Percentiles rank a stretch among this genome's conserved stretches.
Conservation (phyloP, 306 rosid genomes). For the Calophaca sinica region DNA sequence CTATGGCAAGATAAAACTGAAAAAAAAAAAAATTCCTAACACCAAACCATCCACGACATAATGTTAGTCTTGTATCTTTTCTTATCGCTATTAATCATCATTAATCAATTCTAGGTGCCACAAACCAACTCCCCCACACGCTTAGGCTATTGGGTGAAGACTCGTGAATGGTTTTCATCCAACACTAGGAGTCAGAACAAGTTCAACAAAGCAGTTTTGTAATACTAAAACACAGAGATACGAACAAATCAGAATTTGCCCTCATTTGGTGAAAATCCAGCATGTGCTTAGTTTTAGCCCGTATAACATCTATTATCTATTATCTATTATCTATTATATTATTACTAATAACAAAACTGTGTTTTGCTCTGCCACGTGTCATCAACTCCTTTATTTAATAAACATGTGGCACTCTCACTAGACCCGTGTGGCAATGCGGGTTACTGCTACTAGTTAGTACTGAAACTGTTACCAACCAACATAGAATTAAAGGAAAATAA, state of each 20-base stretch:
- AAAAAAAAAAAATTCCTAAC: not conserved
- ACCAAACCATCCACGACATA: not conserved
- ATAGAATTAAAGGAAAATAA: no score
- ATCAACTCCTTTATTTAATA: no score
- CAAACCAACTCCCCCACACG: not conserved
- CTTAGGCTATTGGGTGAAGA: not conserved
- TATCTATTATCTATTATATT: no score
- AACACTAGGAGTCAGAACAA: not conserved
- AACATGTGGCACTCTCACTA: no score
- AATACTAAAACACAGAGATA: not conserved
- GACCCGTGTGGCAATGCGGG: no score
- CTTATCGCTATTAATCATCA: not conserved
- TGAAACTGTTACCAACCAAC: no score
- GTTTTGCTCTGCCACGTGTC: no score
- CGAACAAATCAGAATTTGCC: not conserved
- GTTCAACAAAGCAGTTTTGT: not conserved
- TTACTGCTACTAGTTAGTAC: no score
- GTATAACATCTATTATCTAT: not conserved
- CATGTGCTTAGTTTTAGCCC: constrained; percentile 11
- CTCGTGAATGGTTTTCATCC: not conserved
- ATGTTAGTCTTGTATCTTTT: constrained; percentile 11
- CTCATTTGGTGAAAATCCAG: constrained; percentile 14
- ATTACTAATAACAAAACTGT: no score
- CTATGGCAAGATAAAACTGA: constrained; percentile 1
- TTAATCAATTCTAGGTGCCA: not conserved